Percentiles rank a stretch among this genome's conserved stretches.
phyloP scores from a whole-genome alignment of 768 basidiomycete genomes.

The Mycena polygramma region DNA sequence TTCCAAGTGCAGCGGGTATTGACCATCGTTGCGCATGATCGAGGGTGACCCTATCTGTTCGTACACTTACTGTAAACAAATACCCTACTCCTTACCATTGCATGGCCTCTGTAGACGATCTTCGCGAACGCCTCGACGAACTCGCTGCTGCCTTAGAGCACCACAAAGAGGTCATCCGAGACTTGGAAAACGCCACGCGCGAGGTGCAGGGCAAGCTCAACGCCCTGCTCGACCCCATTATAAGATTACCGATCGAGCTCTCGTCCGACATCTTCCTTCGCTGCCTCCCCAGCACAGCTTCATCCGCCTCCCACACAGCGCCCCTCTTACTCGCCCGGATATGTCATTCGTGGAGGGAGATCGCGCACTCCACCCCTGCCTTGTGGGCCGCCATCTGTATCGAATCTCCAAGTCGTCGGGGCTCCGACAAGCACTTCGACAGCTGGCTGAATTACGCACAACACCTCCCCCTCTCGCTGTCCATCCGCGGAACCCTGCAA shows the following conservation, averaged over 20 bases:
- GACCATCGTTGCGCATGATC: not conserved
- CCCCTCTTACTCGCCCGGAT: not conserved
- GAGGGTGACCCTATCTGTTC: no score
- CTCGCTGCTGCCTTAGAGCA: not conserved
- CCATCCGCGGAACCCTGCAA: not conserved
- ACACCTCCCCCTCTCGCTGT: not conserved
- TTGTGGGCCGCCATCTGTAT: not conserved
- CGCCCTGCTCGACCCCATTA: not conserved
- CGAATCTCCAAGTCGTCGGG: not conserved
- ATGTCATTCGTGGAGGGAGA: constrained; percentile 1
- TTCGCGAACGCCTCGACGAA: not conserved
- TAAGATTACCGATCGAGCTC: not conserved
- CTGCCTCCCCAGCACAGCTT: not conserved
- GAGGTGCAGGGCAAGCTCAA: not conserved
- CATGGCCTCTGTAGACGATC: not conserved
- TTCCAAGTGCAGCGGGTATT: not conserved
- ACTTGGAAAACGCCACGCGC: not conserved
- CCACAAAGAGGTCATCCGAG: not conserved
- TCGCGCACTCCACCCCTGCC: constrained; percentile 1
- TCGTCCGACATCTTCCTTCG: constrained; percentile 5
- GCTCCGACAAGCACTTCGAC: not conserved
- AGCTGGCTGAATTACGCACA: not conserved
- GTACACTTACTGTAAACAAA: no score
- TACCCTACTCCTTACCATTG: no score
- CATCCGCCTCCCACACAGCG: not conserved